Evolutionary conservation across 495 filamentous ascomycete genomes (phyloP), one percentile per base, ranked within the genome.

Genomic region (Hypoxylon trugodes): DNA sequence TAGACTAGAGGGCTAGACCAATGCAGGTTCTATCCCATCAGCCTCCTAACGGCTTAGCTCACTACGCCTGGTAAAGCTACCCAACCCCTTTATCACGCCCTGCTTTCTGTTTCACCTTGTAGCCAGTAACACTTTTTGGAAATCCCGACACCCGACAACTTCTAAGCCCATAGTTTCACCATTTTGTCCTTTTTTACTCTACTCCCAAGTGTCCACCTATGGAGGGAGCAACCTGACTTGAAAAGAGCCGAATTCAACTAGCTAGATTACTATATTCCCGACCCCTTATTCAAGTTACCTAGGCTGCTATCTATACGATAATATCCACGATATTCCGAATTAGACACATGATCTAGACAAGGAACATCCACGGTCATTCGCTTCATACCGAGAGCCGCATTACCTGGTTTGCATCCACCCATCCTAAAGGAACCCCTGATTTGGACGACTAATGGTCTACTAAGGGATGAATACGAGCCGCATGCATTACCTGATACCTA

Each of bases 401-500:
- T 16, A 37, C 13, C 51, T 66, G 45, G 45, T 16, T 32, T 30
- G n/a, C n/a, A n/a, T 62, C 43, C 59, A 35, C 22, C 50, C 32
- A 41, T 18, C 8, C 15, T 43, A 24, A 42, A 25, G 43, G 16
- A 8, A 10, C 52, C 51, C 58, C 53, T 56, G 46, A 61, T 51
- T 47, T 35, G 16, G 36, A 36, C 26, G 36, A 30, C 28, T n/a
- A 46, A 33, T n/a, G 37, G 28, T 45, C 55, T 25, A 65, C 48
- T 24, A 52, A 35, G 63, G 53, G 54, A 43, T 30, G 50, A 66
- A 67, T 59, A 63, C 62, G 60, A 65, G 49, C 56, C 49, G 45
- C 54, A 41, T 53, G 69, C 52, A 49, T 65, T 56, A 72, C 69
- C 69, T 72, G 69, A 72, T 25, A 72, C 69, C 59, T 58, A 67